Base-by-base conservation (phyloP, 1,284 basidiomycete species). In the Apiotrichum mycotoxinovorans region DNA sequence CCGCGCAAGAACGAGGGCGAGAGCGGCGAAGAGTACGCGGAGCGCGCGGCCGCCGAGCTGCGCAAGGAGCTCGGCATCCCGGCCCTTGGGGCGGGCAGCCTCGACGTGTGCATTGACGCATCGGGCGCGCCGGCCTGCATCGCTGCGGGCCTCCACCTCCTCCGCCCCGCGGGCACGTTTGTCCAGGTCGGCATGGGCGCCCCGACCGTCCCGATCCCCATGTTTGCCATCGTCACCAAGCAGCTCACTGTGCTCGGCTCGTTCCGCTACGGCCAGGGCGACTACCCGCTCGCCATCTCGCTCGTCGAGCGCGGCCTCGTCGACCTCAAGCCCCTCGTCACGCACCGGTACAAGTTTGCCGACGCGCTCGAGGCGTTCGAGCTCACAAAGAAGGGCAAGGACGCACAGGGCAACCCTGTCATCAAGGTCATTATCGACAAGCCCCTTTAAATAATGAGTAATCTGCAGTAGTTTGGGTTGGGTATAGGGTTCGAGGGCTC, bases 1-100 rank as follows among this genome's bases (percentile, higher is more conserved):
- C 83, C 77, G 1, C 61, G 84, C 11, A 79, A 81, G 53, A 77
- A 82, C 26, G 76, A 84, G 51, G 85, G 84, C 52, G 92, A 95
- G 77, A 78, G 79, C 41, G 83, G 81, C 63, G 77, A 85, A 20
- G 82, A 80, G 26, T 93, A 88, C 78, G 87, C 87, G 62, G 80
- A 69, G 30, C 69, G 79, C 44, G 65, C 70, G 40, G 78, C 81
- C 14, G 64, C 72, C 2, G 73, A 75, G 45, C 76, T 85, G 50
- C 69, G 73, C 27, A 57, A 66, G 18, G 63, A 67, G 11, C 75
- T 83, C 41, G 76, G 76, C 15, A 77, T 83, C 58, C 77, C 79
- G 23, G 76, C 79, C 14, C 65, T 72, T 15, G 80, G 79, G 1
- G 63, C 69, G 5, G 72, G 76, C 11, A 79, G 80, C 15, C 79